phyloP scores from a whole-genome alignment of 2,329 filamentous ascomycete species.

The Claviceps maximensis region DNA sequence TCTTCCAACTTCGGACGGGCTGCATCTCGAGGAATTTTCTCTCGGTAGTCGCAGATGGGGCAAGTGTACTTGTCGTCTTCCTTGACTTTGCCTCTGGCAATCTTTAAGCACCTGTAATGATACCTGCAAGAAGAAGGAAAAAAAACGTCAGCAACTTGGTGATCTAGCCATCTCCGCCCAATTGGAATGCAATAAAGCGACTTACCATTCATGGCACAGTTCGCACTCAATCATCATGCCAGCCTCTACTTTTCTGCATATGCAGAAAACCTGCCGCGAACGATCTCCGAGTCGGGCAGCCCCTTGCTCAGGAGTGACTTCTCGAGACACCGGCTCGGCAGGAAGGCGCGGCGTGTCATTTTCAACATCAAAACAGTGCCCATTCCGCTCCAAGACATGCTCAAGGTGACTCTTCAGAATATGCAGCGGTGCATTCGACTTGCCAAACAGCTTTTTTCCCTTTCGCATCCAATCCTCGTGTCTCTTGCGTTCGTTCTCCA shows the following conservation, averaged over 20 bases:
- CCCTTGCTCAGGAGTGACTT: constrained; percentile 47
- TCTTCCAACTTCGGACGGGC: constrained; percentile 92
- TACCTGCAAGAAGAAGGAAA: constrained; percentile 45
- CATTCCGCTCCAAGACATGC: constrained; percentile 79
- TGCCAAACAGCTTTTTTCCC: constrained; percentile 94
- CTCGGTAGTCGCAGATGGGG: constrained; percentile 92
- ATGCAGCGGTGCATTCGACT: constrained; percentile 91
- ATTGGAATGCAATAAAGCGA: constrained; percentile 11
- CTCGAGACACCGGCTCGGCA: constrained; percentile 81
- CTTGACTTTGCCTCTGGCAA: constrained; percentile 93
- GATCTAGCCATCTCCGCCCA: neutral
- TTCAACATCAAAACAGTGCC: constrained; percentile 78
- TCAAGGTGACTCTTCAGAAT: constrained; percentile 93
- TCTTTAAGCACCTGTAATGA: constrained; percentile 95
- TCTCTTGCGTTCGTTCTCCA: constrained; percentile 86
- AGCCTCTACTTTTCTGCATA: constrained; percentile 83
- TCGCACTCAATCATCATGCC: constrained; percentile 99
- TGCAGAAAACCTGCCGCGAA: constrained; percentile 80
- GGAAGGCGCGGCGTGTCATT: constrained; percentile 77
- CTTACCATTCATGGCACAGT: constrained; percentile 91
- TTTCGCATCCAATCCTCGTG: constrained; percentile 99
- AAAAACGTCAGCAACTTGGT: neutral
- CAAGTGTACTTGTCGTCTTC: constrained; percentile 98
- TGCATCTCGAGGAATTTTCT: constrained; percentile 92
- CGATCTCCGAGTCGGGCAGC: constrained; percentile 46